Evolutionary conservation across 2,329 filamentous ascomycete species (phyloP).

Genomic region (Ceratocystis albifundus): DNA sequence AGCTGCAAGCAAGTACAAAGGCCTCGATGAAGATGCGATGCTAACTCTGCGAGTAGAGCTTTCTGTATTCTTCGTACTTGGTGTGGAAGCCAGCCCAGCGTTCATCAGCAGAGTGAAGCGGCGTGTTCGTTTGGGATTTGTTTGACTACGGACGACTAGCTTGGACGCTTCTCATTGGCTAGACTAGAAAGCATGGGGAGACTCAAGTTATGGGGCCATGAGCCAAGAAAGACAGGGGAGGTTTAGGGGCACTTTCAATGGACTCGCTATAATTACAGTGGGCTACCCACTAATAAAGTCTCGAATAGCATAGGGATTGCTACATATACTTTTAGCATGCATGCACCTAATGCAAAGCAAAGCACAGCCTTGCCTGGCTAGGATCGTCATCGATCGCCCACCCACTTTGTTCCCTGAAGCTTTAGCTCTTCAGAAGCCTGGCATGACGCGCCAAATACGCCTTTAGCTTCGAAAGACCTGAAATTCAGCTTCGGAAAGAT

Average conservation of each 20-base stretch:
- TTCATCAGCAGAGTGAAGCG: conserved; percentile 10
- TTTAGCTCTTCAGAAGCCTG: conserved; percentile 3
- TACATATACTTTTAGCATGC: no score
- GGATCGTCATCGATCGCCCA: conserved; percentile 1
- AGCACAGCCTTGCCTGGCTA: neutral
- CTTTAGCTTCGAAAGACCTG: neutral
- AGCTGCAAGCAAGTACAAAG: neutral
- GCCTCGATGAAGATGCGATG: neutral
- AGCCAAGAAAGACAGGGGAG: neutral
- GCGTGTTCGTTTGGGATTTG: conserved; percentile 16
- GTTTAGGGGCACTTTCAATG: neutral
- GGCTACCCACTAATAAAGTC: neutral
- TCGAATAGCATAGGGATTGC: neutral
- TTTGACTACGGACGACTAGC: neutral
- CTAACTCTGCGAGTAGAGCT: neutral
- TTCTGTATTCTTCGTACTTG: neutral
- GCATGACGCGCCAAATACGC: conserved; percentile 6
- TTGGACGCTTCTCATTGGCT: neutral
- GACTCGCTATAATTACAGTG: neutral
- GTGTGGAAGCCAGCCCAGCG: neutral
- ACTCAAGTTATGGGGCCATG: neutral
- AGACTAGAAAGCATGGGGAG: neutral
- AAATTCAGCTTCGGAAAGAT: neutral
- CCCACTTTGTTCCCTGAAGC: neutral
- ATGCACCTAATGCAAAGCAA: no score